Evolutionary conservation across 225 moss, liverwort and hornwort genomes (phyloP), one percentile per base, ranked within the genome.

Genomic region (Bryoerythrophyllum caledonicum): DNA sequence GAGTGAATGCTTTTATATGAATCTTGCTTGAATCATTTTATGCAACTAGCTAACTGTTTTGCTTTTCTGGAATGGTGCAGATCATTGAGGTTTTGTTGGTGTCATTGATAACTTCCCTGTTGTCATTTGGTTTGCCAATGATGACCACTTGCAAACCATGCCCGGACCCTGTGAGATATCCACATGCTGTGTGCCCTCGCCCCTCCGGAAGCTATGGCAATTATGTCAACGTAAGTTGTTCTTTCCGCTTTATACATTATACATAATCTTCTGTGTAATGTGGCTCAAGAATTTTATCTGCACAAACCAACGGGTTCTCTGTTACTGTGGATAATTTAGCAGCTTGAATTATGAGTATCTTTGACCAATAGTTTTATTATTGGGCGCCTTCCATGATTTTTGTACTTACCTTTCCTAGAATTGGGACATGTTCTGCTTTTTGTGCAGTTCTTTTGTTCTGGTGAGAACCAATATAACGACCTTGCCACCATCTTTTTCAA

Each of bases 401-500:
- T 32, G 3, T 14, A 34, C 71, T 65, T 35, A 32, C 57, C 58
- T 30, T 38, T 49, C 43, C 8, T 7, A 26, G 5, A 17, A 17
- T 34, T 61, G 67, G 34, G 67, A 54, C 38, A 38, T 55, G 30
- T 48, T 60, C 30, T 53, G 43, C 38, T 38, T 38, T 8, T 74
- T 53, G 15, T 86, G 72, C 82, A 93, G 93, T 94, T 94, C 79
- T 84, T 88, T 51, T 94, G 94, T 77, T 70, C 90, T 38, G 79
- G 80, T 54, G 86, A 90, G 57, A 84, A 80, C 24, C 86, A 94
- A 67, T 91, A 94, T 70, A 94, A 94, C 69, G 94, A 94, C 76
- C 87, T 94, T 73, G 94, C 94, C 9, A 94, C 94, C 62, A 94
- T 94, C 68, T 94, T 94, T 77, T 91, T 94, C 59, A 94, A 94